These are phyloP conservation scores for Helianthus annuus DNA, from an alignment of 129 eudicot species.

Conservation along the genomic window HanXRQr2.0-SUNRISE NC_035441.2:107190655-107191154, in stretches of 20 bases:
- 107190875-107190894: conserved; percentile 88
- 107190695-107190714: conserved; percentile 43
- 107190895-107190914: conserved; percentile 84
- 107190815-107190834: conserved; percentile 58
- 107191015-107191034: no score
- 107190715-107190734: conserved; percentile 47
- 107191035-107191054: no score
- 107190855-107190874: conserved; percentile 78
- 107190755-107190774: conserved; percentile 47
- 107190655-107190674: conserved; percentile 73
- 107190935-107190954: not conserved
- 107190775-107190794: conserved; percentile 50
- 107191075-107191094: no score
- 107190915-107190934: not conserved
- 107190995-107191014: not conserved
- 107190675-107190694: conserved; percentile 60
- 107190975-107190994: not conserved
- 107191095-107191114: no score
- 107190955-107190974: not conserved
- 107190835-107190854: conserved; percentile 55
- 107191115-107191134: no score
- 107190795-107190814: conserved; percentile 58
- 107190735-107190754: conserved; percentile 46
- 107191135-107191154: no score
- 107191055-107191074: no score